A percentile compares a stretch with the other conserved stretches of the same genome.
Evolutionary conservation across 805 yeast species (phyloP).

Genomic region (Wickerhamiella brachini): DNA sequence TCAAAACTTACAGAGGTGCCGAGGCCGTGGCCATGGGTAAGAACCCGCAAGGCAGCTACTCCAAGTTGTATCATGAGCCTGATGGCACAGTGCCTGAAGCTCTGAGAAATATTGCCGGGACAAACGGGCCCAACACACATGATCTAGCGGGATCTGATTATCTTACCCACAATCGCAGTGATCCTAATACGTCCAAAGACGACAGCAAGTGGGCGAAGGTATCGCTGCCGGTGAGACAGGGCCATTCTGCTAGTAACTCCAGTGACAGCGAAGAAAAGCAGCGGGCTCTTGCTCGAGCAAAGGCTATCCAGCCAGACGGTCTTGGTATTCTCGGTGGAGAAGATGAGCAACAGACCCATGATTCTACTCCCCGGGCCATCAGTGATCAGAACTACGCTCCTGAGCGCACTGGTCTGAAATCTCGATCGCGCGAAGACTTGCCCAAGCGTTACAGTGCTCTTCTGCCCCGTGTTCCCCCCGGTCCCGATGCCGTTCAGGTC

Average conservation of each 20-base stretch:
- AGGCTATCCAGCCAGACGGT: neutral
- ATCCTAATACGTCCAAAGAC: neutral
- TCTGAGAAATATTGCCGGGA: neutral
- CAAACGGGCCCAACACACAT: neutral
- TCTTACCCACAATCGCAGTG: neutral
- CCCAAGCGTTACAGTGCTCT: slow-evolving; percentile 10
- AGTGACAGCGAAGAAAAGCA: slow-evolving; percentile 2
- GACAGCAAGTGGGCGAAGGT: slow-evolving; percentile 7
- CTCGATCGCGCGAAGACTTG: slow-evolving; percentile 4
- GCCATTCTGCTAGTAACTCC: slow-evolving; percentile 1
- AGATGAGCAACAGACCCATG: neutral
- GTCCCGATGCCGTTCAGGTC: neutral
- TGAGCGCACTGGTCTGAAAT: neutral
- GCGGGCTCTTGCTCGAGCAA: neutral
- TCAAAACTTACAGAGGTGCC: slow-evolving; percentile 10
- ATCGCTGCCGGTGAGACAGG: slow-evolving; percentile 8
- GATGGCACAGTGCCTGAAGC: neutral
- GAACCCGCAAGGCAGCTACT: neutral
- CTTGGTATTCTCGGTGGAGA: neutral
- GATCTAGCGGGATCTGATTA: neutral
- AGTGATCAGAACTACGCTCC: neutral
- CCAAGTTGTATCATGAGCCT: neutral
- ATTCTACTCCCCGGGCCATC: neutral
- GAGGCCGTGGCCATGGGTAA: slow-evolving; percentile 1
- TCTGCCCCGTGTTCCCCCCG: slow-evolving; percentile 7